These are phyloP conservation scores for Aspergillus fischeri DNA, from an alignment of 2,329 filamentous ascomycete genomes.

Conservation along the genomic window DNA sequence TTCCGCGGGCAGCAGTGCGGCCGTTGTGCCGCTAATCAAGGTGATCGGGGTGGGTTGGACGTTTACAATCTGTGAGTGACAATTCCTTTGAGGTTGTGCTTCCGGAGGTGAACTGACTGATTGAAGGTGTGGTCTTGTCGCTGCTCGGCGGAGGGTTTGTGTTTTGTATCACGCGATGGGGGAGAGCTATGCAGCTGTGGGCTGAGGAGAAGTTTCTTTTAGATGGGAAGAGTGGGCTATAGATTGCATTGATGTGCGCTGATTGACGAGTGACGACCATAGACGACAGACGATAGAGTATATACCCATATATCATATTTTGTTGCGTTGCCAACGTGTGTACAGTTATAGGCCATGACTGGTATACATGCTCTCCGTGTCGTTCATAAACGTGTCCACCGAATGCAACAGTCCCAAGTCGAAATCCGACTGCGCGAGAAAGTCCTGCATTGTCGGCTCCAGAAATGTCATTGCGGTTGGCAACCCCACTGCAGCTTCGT, in stretches of 20 bases:
- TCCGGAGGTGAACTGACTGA: neutral
- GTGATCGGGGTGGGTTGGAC: slow-evolving; percentile 77
- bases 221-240: slow-evolving; percentile 10
- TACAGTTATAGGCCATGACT: slow-evolving; percentile 20
- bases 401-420: slow-evolving; percentile 33
- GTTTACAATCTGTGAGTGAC: slow-evolving; percentile 59
- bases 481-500: slow-evolving; percentile 23
- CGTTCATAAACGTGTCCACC: slow-evolving; percentile 33
- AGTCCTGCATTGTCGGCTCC: slow-evolving; percentile 38
- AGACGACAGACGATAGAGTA: slow-evolving; percentile 2
- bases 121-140: slow-evolving; percentile 25
- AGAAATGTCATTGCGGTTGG: slow-evolving; percentile 37
- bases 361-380: slow-evolving; percentile 29
- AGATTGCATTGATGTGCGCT: neutral
- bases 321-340: neutral
- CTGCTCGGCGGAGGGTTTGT: slow-evolving; percentile 26
- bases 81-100: slow-evolving; percentile 5
- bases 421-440: slow-evolving; percentile 36
- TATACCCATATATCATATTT: neutral
- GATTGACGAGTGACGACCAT: neutral
- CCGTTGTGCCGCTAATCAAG: slow-evolving; percentile 67
- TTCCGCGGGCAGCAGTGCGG: slow-evolving; percentile 64
- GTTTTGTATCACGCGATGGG: slow-evolving; percentile 26
- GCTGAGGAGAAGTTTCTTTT: slow-evolving; percentile 22
- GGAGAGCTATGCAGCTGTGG: slow-evolving; percentile 33